Evolutionary conservation across 495 filamentous ascomycete species (phyloP).

Genomic region (Neurospora terricola): DNA sequence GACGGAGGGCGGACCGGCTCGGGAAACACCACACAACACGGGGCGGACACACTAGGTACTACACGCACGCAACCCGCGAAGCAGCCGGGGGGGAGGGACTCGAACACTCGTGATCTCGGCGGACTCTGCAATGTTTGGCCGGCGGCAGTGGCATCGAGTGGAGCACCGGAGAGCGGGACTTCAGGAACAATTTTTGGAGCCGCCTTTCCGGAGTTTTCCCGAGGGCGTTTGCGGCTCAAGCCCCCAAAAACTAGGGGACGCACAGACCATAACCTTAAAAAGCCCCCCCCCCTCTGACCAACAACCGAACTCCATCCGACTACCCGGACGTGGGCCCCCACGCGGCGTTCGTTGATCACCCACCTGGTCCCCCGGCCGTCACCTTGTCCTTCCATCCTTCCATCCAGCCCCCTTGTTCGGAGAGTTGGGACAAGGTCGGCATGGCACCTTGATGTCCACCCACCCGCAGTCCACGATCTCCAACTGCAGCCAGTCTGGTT

Average conservation of each 20-base stretch:
- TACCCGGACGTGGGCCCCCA: neutral
- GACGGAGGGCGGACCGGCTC: neutral
- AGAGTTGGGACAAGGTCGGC: neutral
- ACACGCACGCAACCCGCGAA: neutral
- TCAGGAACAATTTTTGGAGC: neutral
- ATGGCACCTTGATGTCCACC: neutral
- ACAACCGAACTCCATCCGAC: neutral
- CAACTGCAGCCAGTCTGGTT: neutral
- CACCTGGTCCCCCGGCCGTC: neutral
- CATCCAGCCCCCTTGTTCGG: neutral
- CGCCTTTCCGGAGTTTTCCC: neutral
- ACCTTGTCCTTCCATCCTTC: neutral
- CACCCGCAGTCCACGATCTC: neutral
- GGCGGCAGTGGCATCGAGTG: neutral
- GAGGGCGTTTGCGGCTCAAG: neutral
- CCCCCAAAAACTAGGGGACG: neutral
- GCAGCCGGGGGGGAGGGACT: neutral
- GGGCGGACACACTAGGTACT: neutral
- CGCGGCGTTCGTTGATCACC: neutral
- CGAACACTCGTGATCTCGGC: slow-evolving; percentile 1
- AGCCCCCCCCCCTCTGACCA: neutral
- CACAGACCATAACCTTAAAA: neutral
- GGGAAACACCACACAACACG: neutral
- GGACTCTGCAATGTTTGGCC: slow-evolving; percentile 1
- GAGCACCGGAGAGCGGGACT: neutral